These are phyloP conservation scores for Diaporthe sp. DNA, from an alignment of 2,329 filamentous ascomycete species.

Conservation along the genomic window DNA sequence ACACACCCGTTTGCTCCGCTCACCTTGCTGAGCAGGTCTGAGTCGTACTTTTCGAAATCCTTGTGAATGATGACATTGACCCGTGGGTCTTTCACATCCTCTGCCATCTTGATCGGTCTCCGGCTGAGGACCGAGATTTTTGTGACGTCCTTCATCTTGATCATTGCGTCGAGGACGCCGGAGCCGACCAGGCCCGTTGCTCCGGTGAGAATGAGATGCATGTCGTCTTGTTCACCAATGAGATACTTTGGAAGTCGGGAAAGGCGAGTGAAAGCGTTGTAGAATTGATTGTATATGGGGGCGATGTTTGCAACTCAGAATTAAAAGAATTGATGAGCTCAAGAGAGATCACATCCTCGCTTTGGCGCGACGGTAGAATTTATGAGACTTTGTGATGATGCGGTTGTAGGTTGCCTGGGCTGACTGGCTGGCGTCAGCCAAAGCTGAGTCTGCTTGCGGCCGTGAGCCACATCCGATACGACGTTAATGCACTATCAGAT, in stretches of 20 bases:
- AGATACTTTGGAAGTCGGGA: too few species aligned
- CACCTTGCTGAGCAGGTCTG: slow-evolving; percentile 69
- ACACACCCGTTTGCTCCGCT: slow-evolving; percentile 77
- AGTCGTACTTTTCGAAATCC: slow-evolving; percentile 74
- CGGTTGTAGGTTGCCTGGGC: neutral
- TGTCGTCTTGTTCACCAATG: slow-evolving; percentile 47
- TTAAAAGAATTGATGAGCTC: too few species aligned
- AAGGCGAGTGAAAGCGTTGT: neutral
- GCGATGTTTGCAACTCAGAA: too few species aligned
- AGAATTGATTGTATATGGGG: too few species aligned
- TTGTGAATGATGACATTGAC: slow-evolving; percentile 77
- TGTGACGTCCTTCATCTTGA: slow-evolving; percentile 68
- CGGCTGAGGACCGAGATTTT: slow-evolving; percentile 79
- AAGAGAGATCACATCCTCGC: too few species aligned
- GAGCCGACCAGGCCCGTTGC: slow-evolving; percentile 77
- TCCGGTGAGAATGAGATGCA: slow-evolving; percentile 78
- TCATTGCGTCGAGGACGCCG: slow-evolving; percentile 72
- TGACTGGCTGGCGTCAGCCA: slow-evolving; percentile 30
- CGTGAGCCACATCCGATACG: neutral
- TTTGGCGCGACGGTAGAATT: neutral
- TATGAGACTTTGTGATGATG: neutral
- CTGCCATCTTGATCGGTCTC: slow-evolving; percentile 73
- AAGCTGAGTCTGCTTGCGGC: neutral
- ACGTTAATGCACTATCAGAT: slow-evolving; percentile 10
- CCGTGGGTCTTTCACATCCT: slow-evolving; percentile 69